Base-by-base conservation (phyloP, 1,284 basidiomycete genomes). In the Termitomyces sp. region DNA sequence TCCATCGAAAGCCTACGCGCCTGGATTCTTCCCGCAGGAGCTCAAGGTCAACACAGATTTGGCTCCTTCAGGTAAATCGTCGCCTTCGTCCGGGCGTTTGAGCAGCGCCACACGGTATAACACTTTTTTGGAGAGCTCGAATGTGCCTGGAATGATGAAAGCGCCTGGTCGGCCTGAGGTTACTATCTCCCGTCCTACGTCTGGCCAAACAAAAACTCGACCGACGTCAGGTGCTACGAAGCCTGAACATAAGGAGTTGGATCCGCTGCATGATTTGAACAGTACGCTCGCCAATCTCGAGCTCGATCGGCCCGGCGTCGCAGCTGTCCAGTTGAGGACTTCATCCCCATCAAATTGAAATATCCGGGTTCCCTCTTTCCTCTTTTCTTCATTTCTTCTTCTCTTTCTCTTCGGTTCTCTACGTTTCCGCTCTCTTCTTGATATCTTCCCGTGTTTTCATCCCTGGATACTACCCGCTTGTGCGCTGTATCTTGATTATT, bases 281-380 rank as follows among this genome's bases (percentile, higher is more conserved):
- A 84, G 85, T 19, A 88, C 83, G n/a, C 74, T 90, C 31, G 84
- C 86, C 26, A 87, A 83, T 62, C 78, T 90, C 24, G 78, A 88
- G 59, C 69, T 90, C 54, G 84, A 84, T 63, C 69, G 68, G 12
- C 62, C 65, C 48, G 63, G 64, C 54, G 50, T 56, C 5, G 62
- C 59, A 31, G 60, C 65, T 34, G 61, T 66, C 39, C 69, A 69
- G 42, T 68, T 61, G 58, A 65, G 62, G 52, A 57, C 64, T 10
- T 60, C 64, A 19, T 67, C 68, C 21, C 67, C 65, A 19, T 48
- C 56, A 33, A 43, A 52, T 38, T 56, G 55, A 34, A 36, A 44
- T 17, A 8, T 38, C 3, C 10, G 26, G 33, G 8, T 36, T 43
- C 47, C 34, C 31, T 39, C 44, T 46, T 49, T 47, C 44, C 55